phyloP scores from a whole-genome alignment of 768 basidiomycete genomes.

The Trametes cubensis region DNA sequence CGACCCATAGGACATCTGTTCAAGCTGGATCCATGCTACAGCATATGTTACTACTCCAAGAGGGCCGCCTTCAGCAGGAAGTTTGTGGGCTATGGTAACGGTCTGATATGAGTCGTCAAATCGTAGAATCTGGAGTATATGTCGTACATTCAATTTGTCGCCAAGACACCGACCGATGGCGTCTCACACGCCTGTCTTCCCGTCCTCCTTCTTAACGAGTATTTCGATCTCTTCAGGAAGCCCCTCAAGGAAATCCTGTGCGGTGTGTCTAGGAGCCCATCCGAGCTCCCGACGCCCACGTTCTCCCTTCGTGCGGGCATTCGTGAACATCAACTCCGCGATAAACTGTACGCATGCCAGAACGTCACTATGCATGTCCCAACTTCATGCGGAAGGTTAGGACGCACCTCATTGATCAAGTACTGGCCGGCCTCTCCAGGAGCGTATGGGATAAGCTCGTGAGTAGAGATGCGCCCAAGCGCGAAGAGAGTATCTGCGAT shows the following conservation, averaged over 20 bases:
- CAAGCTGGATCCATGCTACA: too few relatives aligned
- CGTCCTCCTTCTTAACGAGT: background rate
- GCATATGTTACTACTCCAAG: too few relatives aligned
- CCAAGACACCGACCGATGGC: too few relatives aligned
- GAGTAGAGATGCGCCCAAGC: conserved; percentile 23
- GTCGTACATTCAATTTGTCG: too few relatives aligned
- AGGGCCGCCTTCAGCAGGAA: too few relatives aligned
- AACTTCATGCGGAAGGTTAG: background rate
- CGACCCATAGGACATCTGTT: too few relatives aligned
- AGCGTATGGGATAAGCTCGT: background rate
- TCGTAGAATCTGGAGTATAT: too few relatives aligned
- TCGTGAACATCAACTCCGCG: background rate
- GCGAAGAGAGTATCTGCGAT: conserved; percentile 37
- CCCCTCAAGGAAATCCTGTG: background rate
- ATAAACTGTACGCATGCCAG: background rate
- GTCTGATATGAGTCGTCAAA: too few relatives aligned
- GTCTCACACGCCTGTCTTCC: background rate
- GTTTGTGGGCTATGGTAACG: too few relatives aligned
- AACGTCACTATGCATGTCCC: too few relatives aligned
- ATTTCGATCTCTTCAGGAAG: background rate
- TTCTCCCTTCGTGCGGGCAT: background rate
- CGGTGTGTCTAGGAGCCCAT: background rate
- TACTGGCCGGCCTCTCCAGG: background rate
- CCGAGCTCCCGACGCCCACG: background rate
- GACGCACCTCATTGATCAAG: background rate